Percentiles rank a stretch among this genome's conserved stretches.
Conservation (phyloP, 129 eudicot species). For the Chrysanthemum makinoi region DNA sequence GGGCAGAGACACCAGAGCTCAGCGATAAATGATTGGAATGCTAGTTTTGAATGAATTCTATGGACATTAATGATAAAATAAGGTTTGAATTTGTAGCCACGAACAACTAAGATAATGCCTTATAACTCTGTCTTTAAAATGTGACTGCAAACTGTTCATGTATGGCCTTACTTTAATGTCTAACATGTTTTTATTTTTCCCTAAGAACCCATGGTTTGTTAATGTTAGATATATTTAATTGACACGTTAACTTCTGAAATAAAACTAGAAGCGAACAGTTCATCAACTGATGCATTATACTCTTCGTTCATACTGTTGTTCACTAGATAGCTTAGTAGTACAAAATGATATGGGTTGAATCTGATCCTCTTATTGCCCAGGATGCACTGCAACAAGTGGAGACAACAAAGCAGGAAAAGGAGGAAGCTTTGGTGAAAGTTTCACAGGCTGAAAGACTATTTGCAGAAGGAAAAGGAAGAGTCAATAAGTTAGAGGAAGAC, state of each 20-base stretch:
- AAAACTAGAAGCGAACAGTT: not conserved
- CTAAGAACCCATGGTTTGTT: not conserved
- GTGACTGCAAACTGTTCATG: not conserved
- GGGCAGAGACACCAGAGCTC: not conserved
- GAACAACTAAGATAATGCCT: slow-evolving; percentile 1
- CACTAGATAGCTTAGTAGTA: slow-evolving; percentile 1
- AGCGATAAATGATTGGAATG: not conserved
- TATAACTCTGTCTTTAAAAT: not conserved
- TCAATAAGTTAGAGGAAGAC: slow-evolving; percentile 88
- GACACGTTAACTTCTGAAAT: not conserved
- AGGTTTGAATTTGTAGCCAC: not conserved
- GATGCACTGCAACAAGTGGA: slow-evolving; percentile 65
- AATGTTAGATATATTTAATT: not conserved
- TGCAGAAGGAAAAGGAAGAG: slow-evolving; percentile 71
- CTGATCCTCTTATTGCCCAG: slow-evolving; percentile 32
- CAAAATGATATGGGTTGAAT: slow-evolving; percentile 13
- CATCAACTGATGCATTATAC: slow-evolving; percentile 12
- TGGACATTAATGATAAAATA: not conserved
- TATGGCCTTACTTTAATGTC: not conserved
- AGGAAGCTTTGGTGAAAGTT: slow-evolving; percentile 52
- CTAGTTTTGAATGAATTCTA: not conserved
- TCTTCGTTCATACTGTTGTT: slow-evolving; percentile 4
- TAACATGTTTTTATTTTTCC: not conserved
- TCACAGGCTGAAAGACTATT: slow-evolving; percentile 57
- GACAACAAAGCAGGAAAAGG: slow-evolving; percentile 62